Base-by-base conservation (phyloP, 1,139 yeast species). In the Debaryomyces sp. region DNA sequence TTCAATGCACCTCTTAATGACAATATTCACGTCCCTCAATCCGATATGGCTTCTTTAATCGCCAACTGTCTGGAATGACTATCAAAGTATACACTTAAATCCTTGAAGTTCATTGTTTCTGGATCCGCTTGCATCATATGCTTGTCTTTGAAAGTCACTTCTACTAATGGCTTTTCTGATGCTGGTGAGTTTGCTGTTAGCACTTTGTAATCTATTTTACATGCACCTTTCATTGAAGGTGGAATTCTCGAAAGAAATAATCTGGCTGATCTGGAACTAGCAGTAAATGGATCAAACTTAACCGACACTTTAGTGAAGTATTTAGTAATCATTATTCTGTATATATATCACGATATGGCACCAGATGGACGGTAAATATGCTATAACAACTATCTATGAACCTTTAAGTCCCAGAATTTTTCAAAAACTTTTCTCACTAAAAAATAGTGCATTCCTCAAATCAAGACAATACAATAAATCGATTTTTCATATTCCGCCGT, bases 91-190 rank as follows among this genome's bases (percentile, higher is more conserved):
- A 80, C 81, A 7, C 78, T 68, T 48, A 87, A 67, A 55, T 86
- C 92, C 27, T 68, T 75, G 54, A 84, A 77, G 12, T 65, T 70
- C 62, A 80, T 67, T 2, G 63, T 62, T 3, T 75, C 67, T 3
- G 97, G 96, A 62, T 90, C 89, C 5, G 84, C 82, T 48, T 78
- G 78, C 71, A 90, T 71, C 6, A 77, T 78, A 50, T 83, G 81
- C 60, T 92, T 94, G 67, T 92, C 97, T 67, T 88, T 89, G 71
- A 81, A 92, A 1, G 86, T 82, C 15, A 92, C 96, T 54, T 84
- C 78, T 34, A 92, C 81, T 30, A 76, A 61, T 21, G 96, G 90
- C 46, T 67, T 61, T 29, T 74, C 81, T 3, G 67, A 67, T 1
- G 55, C 54, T 23, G 54, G 51, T 7, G 87, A 75, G 9, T 51